Percentiles rank a stretch among this genome's conserved stretches.
phyloP scores from a whole-genome alignment of 305 asterid genomes.

The Withania somnifera region DNA sequence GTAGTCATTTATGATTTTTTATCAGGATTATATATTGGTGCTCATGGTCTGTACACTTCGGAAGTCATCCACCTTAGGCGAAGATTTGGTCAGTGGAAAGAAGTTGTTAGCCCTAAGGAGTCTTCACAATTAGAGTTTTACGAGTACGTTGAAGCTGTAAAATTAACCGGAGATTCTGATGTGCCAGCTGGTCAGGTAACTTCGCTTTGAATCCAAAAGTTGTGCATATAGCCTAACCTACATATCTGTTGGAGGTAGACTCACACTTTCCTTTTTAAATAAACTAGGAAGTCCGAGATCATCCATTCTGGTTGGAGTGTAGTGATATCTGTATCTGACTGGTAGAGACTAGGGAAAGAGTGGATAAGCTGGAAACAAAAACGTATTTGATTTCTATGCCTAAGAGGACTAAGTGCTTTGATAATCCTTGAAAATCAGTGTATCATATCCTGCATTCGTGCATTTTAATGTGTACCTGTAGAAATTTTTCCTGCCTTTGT shows the following conservation, averaged over 20 bases:
- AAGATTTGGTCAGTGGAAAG: constrained; percentile 92
- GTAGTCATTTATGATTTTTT: constrained; percentile 9
- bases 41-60: constrained; percentile 76
- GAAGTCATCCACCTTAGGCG: constrained; percentile 85
- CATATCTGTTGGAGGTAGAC: background rate
- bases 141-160: constrained; percentile 89
- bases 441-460: background rate
- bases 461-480: background rate
- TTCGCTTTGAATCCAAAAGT: constrained; percentile 3
- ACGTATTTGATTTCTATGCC: background rate
- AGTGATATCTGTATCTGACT: background rate
- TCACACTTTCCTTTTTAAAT: background rate
- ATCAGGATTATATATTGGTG: constrained; percentile 84
- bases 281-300: background rate
- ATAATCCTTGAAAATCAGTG: background rate
- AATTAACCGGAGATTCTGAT: constrained; percentile 78
- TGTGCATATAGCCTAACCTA: background rate
- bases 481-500: background rate
- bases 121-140: constrained; percentile 63
- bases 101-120: constrained; percentile 46
- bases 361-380: background rate
- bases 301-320: background rate
- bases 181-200: constrained; percentile 98
- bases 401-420: background rate
- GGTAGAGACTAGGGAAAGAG: background rate